Percentiles rank a stretch among this genome's conserved stretches.
phyloP scores from a whole-genome alignment of 2,329 filamentous ascomycete genomes.

The Botrytis porri region DNA sequence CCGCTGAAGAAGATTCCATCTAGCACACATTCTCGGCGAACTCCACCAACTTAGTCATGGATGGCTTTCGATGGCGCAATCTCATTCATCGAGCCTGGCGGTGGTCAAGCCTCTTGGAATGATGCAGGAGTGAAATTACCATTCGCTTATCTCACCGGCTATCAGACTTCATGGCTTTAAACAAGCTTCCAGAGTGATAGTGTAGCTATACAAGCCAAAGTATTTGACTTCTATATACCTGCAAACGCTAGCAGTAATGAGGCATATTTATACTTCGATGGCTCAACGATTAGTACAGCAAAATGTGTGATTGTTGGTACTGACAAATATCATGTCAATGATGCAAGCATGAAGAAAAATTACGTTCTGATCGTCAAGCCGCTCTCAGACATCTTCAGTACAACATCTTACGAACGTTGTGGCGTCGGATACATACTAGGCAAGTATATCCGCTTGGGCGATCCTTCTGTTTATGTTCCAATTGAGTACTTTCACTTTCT shows the following conservation, averaged over 20 bases:
- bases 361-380: slow-evolving; percentile 10
- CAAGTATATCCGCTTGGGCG: not conserved
- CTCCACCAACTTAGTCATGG: slow-evolving; percentile 15
- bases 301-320: slow-evolving; percentile 7
- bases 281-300: not conserved
- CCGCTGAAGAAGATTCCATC: not conserved
- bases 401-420: not conserved
- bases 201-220: slow-evolving; percentile 1
- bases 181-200: not conserved
- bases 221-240: not conserved
- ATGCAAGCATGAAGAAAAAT: not conserved
- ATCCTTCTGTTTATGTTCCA: not conserved
- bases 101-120: not conserved
- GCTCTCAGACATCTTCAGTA: not conserved
- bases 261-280: not conserved
- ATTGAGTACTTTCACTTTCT: not conserved
- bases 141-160: not conserved
- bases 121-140: not conserved
- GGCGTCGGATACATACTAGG: not conserved
- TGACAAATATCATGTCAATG: not conserved
- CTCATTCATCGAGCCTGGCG: slow-evolving; percentile 4
- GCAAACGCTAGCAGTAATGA: not conserved
- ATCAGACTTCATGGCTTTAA: slow-evolving; percentile 8
- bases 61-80: slow-evolving; percentile 17
- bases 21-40: not conserved